phyloP scores from a whole-genome alignment of 495 filamentous ascomycete genomes.

The Penicillium paradoxum region DNA sequence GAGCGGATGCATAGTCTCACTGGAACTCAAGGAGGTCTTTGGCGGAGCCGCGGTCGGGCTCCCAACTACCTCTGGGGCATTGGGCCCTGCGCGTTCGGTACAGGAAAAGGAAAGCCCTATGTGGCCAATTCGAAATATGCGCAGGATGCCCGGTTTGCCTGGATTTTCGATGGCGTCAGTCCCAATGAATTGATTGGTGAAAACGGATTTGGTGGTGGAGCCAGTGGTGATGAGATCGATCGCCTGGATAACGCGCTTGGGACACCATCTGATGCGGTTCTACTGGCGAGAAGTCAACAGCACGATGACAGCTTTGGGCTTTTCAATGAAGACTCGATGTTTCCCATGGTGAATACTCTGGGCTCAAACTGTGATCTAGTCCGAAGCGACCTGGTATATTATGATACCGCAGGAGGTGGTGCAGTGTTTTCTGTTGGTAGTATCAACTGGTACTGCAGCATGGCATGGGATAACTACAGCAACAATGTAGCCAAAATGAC shows the following conservation, averaged over 20 bases:
- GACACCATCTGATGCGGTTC: constrained; percentile 19
- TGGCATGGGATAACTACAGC: constrained; percentile 19
- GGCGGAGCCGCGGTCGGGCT: constrained; percentile 25
- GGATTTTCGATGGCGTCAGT: background rate
- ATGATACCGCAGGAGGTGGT: constrained; percentile 18
- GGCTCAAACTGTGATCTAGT: constrained; percentile 19
- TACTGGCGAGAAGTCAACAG: constrained; percentile 24
- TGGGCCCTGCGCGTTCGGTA: constrained; percentile 23
- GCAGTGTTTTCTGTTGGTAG: constrained; percentile 23
- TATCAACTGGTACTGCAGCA: constrained; percentile 25
- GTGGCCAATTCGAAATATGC: background rate
- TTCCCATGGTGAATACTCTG: constrained; percentile 24
- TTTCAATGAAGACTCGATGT: constrained; percentile 28
- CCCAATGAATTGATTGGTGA: constrained; percentile 2
- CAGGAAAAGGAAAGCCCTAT: constrained; percentile 16
- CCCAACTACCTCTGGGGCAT: constrained; percentile 26
- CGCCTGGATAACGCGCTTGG: constrained; percentile 22
- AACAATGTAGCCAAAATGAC: constrained; percentile 23
- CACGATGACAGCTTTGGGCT: constrained; percentile 27
- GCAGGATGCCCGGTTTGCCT: background rate
- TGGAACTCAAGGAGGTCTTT: constrained; percentile 22
- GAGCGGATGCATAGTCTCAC: constrained; percentile 10
- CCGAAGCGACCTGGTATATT: constrained; percentile 25
- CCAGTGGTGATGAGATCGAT: constrained; percentile 27
- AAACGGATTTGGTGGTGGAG: constrained; percentile 14